Evolutionary conservation across 176 grass and related monocot species (phyloP), one percentile per base, ranked within the genome.

Genomic region (Aegilops umbellulata): DNA sequence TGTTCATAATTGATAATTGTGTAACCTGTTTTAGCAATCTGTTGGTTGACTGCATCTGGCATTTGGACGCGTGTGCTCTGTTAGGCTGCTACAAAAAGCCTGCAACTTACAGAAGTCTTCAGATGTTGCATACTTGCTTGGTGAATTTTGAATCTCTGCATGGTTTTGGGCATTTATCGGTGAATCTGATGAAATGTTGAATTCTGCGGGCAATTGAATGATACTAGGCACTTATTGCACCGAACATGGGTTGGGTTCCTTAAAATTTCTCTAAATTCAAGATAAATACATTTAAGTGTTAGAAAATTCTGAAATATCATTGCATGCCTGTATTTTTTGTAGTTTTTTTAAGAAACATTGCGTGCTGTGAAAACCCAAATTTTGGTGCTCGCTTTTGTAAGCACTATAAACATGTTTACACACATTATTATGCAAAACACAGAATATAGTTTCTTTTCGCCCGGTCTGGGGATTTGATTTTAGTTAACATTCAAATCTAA

Each of bases 1-100:
- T 90, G 88, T 90, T 82, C 71, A 82, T 90, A 90, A 90, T 91
- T 88, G 24, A 76, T 76, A 76, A 76, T 76, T 51, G 84, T 85
- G 70, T 88, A 85, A 88, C 85, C 69, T 88, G 82, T 71, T 88
- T 77, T 88, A 78, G 89, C 89, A 81, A 51, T 85, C 67, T 81
- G 85, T 77, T 81, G 76, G 68, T 76, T 71, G 62, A 85, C 42
- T 66, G 24, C 32, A 71, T 86, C 39, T 91, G 64, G 24, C 85
- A 69, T 77, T 88, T 81, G 80, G 74, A 74, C 25, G 27, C 38
- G 32, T 77, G 65, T 88, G 78, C 39, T 88, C 55, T 82, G 63
- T 82, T 78, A 53, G 73, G 49, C 46, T 76, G 44, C 73, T 76
- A 49, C 72, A 76, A 10, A 61, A 58, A 74, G 16, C 25, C 44